A percentile compares a stretch with the other conserved stretches of the same genome.
Conservation (phyloP, 1,139 yeast species). For the Pichia norvegensis region DNA sequence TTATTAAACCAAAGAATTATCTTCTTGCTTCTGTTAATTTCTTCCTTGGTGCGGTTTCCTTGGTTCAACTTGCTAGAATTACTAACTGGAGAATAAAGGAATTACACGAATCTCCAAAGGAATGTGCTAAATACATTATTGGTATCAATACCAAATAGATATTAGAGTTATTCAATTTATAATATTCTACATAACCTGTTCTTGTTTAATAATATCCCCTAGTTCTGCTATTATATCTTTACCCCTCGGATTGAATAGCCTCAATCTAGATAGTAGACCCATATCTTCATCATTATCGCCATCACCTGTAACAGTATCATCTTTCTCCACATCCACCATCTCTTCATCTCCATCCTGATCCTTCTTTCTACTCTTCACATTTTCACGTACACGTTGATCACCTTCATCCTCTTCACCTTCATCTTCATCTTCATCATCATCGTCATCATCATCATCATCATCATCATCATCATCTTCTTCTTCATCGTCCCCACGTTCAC, state of each 20-base stretch:
- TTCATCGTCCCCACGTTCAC: constrained; percentile 10
- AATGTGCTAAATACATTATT: constrained; percentile 49
- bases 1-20: constrained; percentile 80
- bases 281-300: constrained; percentile 29
- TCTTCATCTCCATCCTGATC: constrained; percentile 16
- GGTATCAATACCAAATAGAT: constrained; percentile 36
- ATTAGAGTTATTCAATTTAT: background rate
- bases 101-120: constrained; percentile 41
- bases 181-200: constrained; percentile 15
- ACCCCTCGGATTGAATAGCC: background rate
- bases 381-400: constrained; percentile 25
- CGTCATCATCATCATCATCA: constrained; percentile 21
- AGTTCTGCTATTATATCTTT: constrained; percentile 1
- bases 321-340: constrained; percentile 22
- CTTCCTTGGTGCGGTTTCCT: constrained; percentile 87
- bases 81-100: constrained; percentile 46
- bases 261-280: background rate
- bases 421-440: constrained; percentile 16
- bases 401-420: constrained; percentile 22
- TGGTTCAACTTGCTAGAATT: constrained; percentile 71
- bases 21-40: constrained; percentile 89
- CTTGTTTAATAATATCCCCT: constrained; percentile 29
- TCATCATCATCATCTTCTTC: constrained; percentile 25
- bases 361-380: constrained; percentile 15
- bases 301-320: constrained; percentile 19